Evolutionary conservation across 192 early-diverging fungal genomes (phyloP).

Genomic region (Polychytrium aggregatum): DNA sequence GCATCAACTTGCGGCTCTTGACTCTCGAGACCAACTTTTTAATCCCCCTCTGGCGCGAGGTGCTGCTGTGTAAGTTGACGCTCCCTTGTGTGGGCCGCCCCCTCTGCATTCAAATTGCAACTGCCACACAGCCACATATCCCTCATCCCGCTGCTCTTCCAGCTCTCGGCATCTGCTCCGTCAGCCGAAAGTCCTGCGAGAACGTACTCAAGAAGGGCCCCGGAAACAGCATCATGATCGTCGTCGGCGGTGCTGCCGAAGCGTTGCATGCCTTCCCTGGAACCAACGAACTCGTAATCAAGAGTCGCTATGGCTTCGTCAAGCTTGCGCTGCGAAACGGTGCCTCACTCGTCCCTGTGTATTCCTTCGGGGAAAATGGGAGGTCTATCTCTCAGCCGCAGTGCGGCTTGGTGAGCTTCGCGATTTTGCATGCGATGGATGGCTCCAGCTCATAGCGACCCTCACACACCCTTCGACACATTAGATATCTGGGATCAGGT

Average conservation of each 20-base stretch:
- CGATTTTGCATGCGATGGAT: too few relatives aligned
- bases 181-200: conserved; percentile 64
- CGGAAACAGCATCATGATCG: conserved; percentile 64
- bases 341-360: conserved; percentile 74
- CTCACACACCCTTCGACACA: not conserved
- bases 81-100: not conserved
- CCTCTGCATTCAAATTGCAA: not conserved
- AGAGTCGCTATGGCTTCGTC: conserved; percentile 81
- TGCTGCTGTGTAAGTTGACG: conserved; percentile 39
- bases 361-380: conserved; percentile 86
- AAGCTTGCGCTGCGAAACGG: conserved; percentile 75
- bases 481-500: conserved; percentile 70
- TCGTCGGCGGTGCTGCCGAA: conserved; percentile 87
- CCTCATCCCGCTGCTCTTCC: not conserved
- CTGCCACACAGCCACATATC: too few relatives aligned
- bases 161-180: conserved; percentile 64
- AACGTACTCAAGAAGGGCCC: conserved; percentile 60
- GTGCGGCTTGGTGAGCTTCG: not conserved
- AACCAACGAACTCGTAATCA: conserved; percentile 56
- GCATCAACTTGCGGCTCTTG: conserved; percentile 64
- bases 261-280: conserved; percentile 40
- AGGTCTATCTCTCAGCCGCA: not conserved
- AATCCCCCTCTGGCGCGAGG: conserved; percentile 77
- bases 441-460: not conserved
- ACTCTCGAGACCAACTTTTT: conserved; percentile 77